Conservation (phyloP, 768 basidiomycete genomes). For the Termitomyces sp. region DNA sequence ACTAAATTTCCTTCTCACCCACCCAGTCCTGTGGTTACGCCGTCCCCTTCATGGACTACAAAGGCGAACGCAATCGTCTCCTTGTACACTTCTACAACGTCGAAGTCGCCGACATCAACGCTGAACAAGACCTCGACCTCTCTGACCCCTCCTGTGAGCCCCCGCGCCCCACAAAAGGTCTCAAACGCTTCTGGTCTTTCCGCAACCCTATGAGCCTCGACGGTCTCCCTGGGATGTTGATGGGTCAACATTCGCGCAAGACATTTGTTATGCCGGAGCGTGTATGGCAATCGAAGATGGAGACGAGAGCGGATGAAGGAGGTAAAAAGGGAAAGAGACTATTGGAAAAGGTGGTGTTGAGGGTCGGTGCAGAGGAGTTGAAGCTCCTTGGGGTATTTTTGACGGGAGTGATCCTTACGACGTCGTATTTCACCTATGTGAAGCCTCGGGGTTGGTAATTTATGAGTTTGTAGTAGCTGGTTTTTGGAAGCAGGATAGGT, state of each 20-base stretch:
- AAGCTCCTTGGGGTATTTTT: slow-evolving; percentile 10
- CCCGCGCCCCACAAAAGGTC: slow-evolving; percentile 30
- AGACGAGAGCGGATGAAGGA: not conserved
- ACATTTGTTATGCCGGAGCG: slow-evolving; percentile 7
- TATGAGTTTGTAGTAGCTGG: no score
- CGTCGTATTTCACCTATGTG: slow-evolving; percentile 9
- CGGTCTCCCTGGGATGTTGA: slow-evolving; percentile 46
- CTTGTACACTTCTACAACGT: slow-evolving; percentile 35
- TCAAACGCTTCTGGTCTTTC: slow-evolving; percentile 52
- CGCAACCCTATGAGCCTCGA: slow-evolving; percentile 53
- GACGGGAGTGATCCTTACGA: slow-evolving; percentile 8
- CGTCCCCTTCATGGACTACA: slow-evolving; percentile 58
- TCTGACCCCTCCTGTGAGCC: not conserved
- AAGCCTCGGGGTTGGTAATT: not conserved
- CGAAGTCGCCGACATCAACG: slow-evolving; percentile 35
- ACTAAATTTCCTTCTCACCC: not conserved
- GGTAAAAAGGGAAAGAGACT: no score
- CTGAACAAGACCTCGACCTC: slow-evolving; percentile 7
- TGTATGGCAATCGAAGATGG: not conserved
- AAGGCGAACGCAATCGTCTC: slow-evolving; percentile 51
- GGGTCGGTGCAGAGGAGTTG: not conserved
- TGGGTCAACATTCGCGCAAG: slow-evolving; percentile 20
- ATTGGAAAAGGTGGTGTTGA: not conserved
- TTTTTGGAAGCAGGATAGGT: no score
- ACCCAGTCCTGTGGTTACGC: slow-evolving; percentile 66